phyloP scores from a whole-genome alignment of 176 grass and related monocot species.

The Oryza rufipogon region DNA sequence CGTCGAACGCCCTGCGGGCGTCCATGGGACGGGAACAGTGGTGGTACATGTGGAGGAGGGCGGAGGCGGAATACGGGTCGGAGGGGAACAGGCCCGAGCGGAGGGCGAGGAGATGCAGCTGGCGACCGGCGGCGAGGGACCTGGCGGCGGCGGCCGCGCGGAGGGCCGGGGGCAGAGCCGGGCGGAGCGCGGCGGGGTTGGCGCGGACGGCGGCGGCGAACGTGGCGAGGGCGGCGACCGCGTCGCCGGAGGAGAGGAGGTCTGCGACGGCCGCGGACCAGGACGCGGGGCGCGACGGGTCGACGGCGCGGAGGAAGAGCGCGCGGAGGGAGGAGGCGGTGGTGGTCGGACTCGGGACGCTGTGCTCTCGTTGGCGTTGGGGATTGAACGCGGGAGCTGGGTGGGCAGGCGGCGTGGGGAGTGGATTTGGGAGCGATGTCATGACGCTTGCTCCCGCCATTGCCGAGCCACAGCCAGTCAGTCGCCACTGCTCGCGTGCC shows the following conservation, averaged over 20 bases:
- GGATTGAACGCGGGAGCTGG: neutral
- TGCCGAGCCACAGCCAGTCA: neutral
- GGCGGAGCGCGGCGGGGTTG: slow-evolving; percentile 51
- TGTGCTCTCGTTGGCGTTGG: neutral
- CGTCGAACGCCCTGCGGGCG: slow-evolving; percentile 77
- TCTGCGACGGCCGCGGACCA: slow-evolving; percentile 76
- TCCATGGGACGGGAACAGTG: slow-evolving; percentile 60
- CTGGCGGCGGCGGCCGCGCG: slow-evolving; percentile 55
- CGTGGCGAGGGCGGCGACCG: slow-evolving; percentile 45
- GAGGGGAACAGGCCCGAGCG: slow-evolving; percentile 63
- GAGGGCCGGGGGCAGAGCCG: slow-evolving; percentile 59
- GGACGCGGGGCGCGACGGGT: slow-evolving; percentile 60
- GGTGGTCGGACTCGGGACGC: neutral
- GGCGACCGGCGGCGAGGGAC: slow-evolving; percentile 63
- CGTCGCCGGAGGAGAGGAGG: slow-evolving; percentile 60
- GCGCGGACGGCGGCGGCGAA: slow-evolving; percentile 52
- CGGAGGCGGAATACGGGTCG: slow-evolving; percentile 65
- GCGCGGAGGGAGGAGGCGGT: slow-evolving; percentile 44
- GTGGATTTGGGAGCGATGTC: slow-evolving; percentile 2
- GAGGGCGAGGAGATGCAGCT: slow-evolving; percentile 72
- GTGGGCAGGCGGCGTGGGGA: neutral
- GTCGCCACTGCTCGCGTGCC: no score
- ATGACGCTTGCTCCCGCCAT: slow-evolving; percentile 7
- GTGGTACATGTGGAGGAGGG: slow-evolving; percentile 85
- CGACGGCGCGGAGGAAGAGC: slow-evolving; percentile 56